Evolutionary conservation across 2,329 filamentous ascomycete genomes (phyloP).

Genomic region (Diaporthe sp.): DNA sequence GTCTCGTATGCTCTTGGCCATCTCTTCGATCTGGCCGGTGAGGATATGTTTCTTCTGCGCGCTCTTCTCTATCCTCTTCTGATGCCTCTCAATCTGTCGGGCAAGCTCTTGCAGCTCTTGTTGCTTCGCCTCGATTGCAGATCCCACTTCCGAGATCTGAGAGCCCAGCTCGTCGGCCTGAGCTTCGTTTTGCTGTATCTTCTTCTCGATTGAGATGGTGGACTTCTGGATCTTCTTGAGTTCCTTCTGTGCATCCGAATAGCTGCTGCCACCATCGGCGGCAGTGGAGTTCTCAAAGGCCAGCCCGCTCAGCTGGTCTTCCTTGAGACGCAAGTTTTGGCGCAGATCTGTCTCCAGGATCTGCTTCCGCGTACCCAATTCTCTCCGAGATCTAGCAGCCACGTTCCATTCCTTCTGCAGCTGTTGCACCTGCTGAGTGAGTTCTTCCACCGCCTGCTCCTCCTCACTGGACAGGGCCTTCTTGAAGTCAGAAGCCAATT

Average conservation of each 20-base stretch:
- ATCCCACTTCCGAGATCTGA: conserved; percentile 69
- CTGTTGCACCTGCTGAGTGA: conserved; percentile 78
- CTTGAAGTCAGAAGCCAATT: conserved; percentile 90
- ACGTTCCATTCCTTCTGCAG: conserved; percentile 84
- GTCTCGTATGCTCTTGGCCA: conserved; percentile 89
- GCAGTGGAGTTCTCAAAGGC: conserved; percentile 73
- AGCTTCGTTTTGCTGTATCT: conserved; percentile 80
- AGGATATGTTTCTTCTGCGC: conserved; percentile 89
- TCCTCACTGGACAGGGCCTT: conserved; percentile 88
- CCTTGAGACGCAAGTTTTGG: conserved; percentile 88
- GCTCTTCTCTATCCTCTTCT: conserved; percentile 92
- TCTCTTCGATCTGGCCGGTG: conserved; percentile 82
- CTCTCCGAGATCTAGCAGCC: conserved; percentile 78
- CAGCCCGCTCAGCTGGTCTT: conserved; percentile 86
- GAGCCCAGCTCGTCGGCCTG: conserved; percentile 70
- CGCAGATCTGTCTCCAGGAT: conserved; percentile 88
- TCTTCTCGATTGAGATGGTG: conserved; percentile 75
- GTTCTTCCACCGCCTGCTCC: conserved; percentile 81
- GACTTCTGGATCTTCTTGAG: conserved; percentile 82
- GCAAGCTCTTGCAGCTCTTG: conserved; percentile 82
- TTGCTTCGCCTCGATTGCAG: conserved; percentile 73
- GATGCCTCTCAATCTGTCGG: conserved; percentile 83
- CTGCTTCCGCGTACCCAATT: conserved; percentile 84
- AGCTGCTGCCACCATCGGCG: conserved; percentile 72
- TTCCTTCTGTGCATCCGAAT: conserved; percentile 85